phyloP scores from a whole-genome alignment of 768 basidiomycete genomes.

The Suillus tomentosus region DNA sequence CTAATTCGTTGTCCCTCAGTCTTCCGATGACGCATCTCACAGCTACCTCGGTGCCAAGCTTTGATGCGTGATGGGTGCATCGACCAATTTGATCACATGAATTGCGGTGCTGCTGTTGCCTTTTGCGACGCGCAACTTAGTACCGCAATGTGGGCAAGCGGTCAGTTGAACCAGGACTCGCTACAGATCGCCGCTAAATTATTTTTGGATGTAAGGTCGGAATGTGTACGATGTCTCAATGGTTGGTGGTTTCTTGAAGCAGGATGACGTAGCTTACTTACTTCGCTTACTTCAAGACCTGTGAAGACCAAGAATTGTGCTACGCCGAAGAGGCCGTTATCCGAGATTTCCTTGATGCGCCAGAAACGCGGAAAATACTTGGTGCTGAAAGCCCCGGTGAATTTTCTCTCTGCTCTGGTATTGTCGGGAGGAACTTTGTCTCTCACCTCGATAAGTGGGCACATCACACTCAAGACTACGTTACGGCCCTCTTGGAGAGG shows the following conservation, averaged over 20 bases:
- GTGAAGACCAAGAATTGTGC: slow-evolving; percentile 34
- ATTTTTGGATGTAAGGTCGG: slow-evolving; percentile 30
- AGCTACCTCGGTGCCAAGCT: slow-evolving; percentile 71
- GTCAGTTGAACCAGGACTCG: slow-evolving; percentile 27
- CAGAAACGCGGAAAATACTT: slow-evolving; percentile 43
- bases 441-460: slow-evolving; percentile 63
- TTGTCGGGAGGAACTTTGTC: slow-evolving; percentile 53
- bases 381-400: slow-evolving; percentile 50
- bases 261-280: slow-evolving; percentile 4
- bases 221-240: slow-evolving; percentile 66
- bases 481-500: slow-evolving; percentile 55
- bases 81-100: slow-evolving; percentile 61
- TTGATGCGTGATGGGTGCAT: slow-evolving; percentile 61
- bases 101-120: slow-evolving; percentile 63
- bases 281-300: slow-evolving; percentile 19
- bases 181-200: background rate
- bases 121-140: slow-evolving; percentile 67
- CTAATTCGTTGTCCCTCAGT: slow-evolving; percentile 3
- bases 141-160: slow-evolving; percentile 38
- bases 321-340: slow-evolving; percentile 44
- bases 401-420: slow-evolving; percentile 57
- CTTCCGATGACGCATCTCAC: slow-evolving; percentile 5
- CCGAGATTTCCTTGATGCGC: slow-evolving; percentile 47
- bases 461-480: slow-evolving; percentile 58
- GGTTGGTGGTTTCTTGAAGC: slow-evolving; percentile 24